phyloP scores from a whole-genome alignment of 306 rosid species.

The Vicia sativa region DNA sequence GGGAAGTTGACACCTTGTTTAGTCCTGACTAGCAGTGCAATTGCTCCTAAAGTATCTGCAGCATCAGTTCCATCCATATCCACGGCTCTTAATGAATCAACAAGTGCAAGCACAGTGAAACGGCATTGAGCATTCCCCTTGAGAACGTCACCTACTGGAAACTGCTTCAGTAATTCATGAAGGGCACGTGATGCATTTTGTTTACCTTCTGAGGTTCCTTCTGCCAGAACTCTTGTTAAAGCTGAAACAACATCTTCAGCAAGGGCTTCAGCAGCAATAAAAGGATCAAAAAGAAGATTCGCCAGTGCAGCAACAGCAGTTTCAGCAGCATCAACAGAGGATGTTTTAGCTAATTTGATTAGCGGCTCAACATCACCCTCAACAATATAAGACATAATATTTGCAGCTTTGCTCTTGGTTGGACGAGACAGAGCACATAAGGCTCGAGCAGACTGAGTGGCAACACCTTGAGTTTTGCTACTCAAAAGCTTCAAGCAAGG shows the following conservation, averaged over 20 bases:
- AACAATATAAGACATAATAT: slow-evolving; percentile 70
- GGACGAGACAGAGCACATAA: slow-evolving; percentile 87
- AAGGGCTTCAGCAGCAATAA: slow-evolving; percentile 79
- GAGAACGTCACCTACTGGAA: slow-evolving; percentile 71
- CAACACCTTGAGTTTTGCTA: slow-evolving; percentile 83
- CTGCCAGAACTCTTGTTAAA: slow-evolving; percentile 75
- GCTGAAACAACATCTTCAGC: slow-evolving; percentile 84
- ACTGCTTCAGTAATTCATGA: slow-evolving; percentile 82
- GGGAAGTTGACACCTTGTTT: slow-evolving; percentile 62
- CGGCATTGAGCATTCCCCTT: slow-evolving; percentile 74
- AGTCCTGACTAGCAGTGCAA: slow-evolving; percentile 75
- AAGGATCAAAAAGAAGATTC: slow-evolving; percentile 84
- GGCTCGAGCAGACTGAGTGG: slow-evolving; percentile 94
- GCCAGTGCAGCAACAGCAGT: slow-evolving; percentile 95
- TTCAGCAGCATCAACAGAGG: slow-evolving; percentile 84
- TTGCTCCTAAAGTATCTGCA: slow-evolving; percentile 79
- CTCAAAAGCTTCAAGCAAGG: slow-evolving; percentile 93
- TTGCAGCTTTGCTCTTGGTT: slow-evolving; percentile 60
- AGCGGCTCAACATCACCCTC: slow-evolving; percentile 85
- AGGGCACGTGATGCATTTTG: slow-evolving; percentile 88
- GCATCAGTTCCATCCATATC: slow-evolving; percentile 67
- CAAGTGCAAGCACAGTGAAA: slow-evolving; percentile 74
- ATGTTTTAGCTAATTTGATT: slow-evolving; percentile 87
- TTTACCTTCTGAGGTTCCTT: slow-evolving; percentile 84
- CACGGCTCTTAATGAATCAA: slow-evolving; percentile 69